These are phyloP conservation scores for Aspergillus oerlinghausenensis DNA, from an alignment of 2,329 filamentous ascomycete species.

Conservation along the genomic window DNA sequence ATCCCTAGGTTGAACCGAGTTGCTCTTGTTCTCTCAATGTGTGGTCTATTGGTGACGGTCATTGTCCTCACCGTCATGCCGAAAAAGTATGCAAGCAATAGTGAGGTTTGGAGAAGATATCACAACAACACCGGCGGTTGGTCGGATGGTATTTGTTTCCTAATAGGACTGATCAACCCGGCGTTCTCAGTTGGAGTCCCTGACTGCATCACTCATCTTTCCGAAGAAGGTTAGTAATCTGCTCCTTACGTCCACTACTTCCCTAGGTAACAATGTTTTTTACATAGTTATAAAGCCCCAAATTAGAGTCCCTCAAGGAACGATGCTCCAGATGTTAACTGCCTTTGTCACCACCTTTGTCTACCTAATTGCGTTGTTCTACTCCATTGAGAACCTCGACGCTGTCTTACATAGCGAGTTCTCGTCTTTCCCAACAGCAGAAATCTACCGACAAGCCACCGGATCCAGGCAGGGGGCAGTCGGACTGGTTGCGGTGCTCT, in stretches of 20 bases:
- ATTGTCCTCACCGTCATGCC: constrained; percentile 49
- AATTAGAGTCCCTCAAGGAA: constrained; percentile 41
- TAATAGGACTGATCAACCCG: constrained; percentile 60
- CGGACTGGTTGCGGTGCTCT: constrained; percentile 51
- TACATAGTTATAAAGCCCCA: constrained; percentile 23
- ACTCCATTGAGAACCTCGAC: constrained; percentile 41
- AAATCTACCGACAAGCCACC: constrained; percentile 61
- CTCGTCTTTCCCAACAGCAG: constrained; percentile 56
- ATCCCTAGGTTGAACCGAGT: constrained; percentile 48
- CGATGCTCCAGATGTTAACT: constrained; percentile 42
- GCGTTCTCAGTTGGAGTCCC: constrained; percentile 63
- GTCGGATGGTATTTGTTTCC: constrained; percentile 41
- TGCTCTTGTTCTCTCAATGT: constrained; percentile 51
- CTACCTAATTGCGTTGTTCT: constrained; percentile 45
- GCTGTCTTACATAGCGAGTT: constrained; percentile 46
- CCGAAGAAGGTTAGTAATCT: constrained; percentile 47
- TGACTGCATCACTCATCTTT: constrained; percentile 58
- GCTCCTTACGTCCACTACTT: background rate
- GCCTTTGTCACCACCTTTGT: constrained; percentile 41
- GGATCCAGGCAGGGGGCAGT: constrained; percentile 48
- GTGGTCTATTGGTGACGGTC: constrained; percentile 46
- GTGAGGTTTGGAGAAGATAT: constrained; percentile 26
- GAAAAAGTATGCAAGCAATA: constrained; percentile 20
- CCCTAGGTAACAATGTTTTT: background rate
- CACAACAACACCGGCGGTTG: constrained; percentile 28